Base-by-base conservation (phyloP, 1,284 basidiomycete species). In the Ceratobasidium sp. region DNA sequence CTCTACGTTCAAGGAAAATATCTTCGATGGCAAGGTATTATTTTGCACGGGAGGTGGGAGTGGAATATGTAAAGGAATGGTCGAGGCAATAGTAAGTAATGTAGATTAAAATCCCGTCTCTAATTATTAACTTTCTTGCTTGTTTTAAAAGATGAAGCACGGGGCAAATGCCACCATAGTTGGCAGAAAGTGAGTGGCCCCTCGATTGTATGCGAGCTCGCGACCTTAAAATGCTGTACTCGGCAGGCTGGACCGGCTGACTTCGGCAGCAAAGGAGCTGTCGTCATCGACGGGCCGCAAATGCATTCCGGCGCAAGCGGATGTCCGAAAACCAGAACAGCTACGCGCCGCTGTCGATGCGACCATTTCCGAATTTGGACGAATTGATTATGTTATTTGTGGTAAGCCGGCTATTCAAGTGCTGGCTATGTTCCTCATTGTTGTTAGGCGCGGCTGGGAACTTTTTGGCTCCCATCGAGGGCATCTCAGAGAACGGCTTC, bases 321-420 rank as follows among this genome's bases (percentile, higher is more conserved):
- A 98, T 75, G 96, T 98, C 13, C 83, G 95, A 56, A 82, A 91
- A 52, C 86, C 90, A 0, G 83, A 87, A 39, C 82, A 87, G 42
- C 77, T 99, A 54, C 82, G 86, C 72, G 84, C 83, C 8, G 95
- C 95, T 2, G 95, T 93, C 19, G 79, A 85, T 44, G 83, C 86
- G 76, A 86, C 91, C 0, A 83, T 95, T 25, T 85, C 87, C 70
- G 82, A 82, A 72, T 96, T 91, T 76, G 95, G 95, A 0, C 82
- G 84, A 71, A 94, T 99, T 73, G 95, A 99, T 80, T 96, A 92
- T 78, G 95, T 98, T 67, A 92, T 98, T 68, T 94, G 93, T 75
- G 94, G 95, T 87, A 76, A 54, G 82, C 46, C 49, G 14, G 16
- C 42, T 53, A 39, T 2, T 8, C 53, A 14, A 23, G n/a, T n/a